Percentiles rank a stretch among this genome's conserved stretches.
phyloP scores from a whole-genome alignment of 1,284 basidiomycete genomes.

The Leccinum fallax region DNA sequence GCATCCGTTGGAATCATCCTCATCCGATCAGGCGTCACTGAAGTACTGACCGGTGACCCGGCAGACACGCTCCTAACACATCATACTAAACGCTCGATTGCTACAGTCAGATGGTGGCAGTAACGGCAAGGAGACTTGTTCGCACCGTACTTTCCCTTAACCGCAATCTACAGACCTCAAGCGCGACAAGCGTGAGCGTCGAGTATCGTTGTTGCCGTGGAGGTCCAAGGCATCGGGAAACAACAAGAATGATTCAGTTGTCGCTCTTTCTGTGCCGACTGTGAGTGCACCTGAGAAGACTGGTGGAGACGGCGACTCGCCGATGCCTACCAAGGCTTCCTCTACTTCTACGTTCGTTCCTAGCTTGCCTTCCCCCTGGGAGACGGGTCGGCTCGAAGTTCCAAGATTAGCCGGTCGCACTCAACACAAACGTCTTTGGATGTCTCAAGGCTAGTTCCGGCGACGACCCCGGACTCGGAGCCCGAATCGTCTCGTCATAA shows the following conservation, averaged over 20 bases:
- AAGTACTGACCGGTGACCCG: too few relatives aligned
- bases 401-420: not conserved
- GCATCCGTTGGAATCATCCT: too few relatives aligned
- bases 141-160: too few relatives aligned
- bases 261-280: not conserved
- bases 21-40: too few relatives aligned
- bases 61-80: not conserved
- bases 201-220: conserved; percentile 27
- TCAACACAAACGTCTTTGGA: not conserved
- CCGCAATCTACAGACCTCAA: too few relatives aligned
- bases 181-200: conserved; percentile 13
- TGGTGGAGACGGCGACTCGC: not conserved
- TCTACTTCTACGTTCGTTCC: not conserved
- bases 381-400: not conserved
- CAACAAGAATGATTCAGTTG: not conserved
- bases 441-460: not conserved
- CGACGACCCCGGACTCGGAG: not conserved
- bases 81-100: not conserved
- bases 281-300: not conserved
- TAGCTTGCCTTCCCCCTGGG: not conserved
- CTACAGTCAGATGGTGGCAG: too few relatives aligned
- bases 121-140: too few relatives aligned
- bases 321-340: not conserved
- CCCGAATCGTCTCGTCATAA: conserved; percentile 8
- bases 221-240: conserved; percentile 16